Evolutionary conservation across 2,329 filamentous ascomycete genomes (phyloP).

Genomic region (Paecilomyces fulvus): DNA sequence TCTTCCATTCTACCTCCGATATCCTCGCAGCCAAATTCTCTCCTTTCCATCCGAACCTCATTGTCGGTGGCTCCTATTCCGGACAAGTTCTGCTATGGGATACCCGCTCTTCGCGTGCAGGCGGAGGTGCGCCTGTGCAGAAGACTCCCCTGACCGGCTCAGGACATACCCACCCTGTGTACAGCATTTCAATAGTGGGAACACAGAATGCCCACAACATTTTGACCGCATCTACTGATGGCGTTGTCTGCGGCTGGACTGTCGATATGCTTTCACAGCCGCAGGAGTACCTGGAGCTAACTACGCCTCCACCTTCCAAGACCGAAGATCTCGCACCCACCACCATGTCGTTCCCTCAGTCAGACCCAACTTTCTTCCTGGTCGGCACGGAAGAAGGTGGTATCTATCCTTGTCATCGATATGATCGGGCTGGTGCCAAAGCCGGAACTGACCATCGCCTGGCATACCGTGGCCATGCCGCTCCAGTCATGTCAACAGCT

Average conservation of each 20-base stretch:
- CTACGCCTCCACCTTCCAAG: constrained; percentile 74
- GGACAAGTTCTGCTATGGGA: constrained; percentile 97
- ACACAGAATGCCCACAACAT: constrained; percentile 99
- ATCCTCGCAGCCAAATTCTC: constrained; percentile 94
- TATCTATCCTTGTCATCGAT: constrained; percentile 93
- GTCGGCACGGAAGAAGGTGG: constrained; percentile 94
- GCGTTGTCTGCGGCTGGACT: constrained; percentile 93
- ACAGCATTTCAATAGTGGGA: constrained; percentile 89
- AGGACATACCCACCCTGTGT: constrained; percentile 93
- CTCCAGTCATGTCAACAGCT: constrained; percentile 89
- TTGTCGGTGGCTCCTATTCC: constrained; percentile 92
- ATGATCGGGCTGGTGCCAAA: constrained; percentile 94
- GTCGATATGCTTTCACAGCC: constrained; percentile 97
- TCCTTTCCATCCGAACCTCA: constrained; percentile 94
- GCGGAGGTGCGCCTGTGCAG: constrained; percentile 64
- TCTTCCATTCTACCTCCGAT: constrained; percentile 93
- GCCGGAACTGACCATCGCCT: constrained; percentile 86
- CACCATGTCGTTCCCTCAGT: constrained; percentile 87
- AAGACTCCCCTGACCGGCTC: constrained; percentile 93
- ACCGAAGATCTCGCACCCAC: constrained; percentile 93
- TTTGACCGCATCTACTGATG: constrained; percentile 92
- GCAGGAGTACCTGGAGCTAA: constrained; percentile 84
- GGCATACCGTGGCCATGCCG: constrained; percentile 81
- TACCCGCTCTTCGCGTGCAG: constrained; percentile 73
- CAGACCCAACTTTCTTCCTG: constrained; percentile 95